phyloP scores from a whole-genome alignment of 768 basidiomycete species.

The Saitozyma sp. region DNA sequence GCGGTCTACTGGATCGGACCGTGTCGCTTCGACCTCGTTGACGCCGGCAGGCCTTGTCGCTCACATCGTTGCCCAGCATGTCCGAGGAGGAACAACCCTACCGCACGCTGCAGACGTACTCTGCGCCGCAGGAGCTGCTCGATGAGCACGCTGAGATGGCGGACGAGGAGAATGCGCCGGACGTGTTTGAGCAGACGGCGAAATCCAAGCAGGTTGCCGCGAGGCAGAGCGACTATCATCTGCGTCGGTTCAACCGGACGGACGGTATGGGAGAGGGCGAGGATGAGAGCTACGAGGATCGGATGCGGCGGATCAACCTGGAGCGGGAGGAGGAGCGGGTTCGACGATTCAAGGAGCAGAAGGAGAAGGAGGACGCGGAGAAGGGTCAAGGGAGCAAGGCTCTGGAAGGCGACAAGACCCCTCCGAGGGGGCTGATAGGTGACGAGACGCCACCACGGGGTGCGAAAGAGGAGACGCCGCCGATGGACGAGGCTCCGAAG shows the following conservation, averaged over 20 bases:
- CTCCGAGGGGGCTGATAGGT: conserved; percentile 70
- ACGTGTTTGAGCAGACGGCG: conserved; percentile 74
- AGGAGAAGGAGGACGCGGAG: conserved; percentile 72
- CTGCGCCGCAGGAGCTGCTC: conserved; percentile 87
- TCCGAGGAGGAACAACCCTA: conserved; percentile 31
- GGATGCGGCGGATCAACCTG: conserved; percentile 84
- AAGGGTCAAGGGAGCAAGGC: conserved; percentile 62
- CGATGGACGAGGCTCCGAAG: conserved; percentile 50
- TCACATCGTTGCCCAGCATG: conserved; percentile 8
- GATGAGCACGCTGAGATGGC: conserved; percentile 91
- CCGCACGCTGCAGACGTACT: conserved; percentile 71
- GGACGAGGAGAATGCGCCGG: conserved; percentile 77
- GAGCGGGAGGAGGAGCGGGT: conserved; percentile 92
- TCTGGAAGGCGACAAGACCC: conserved; percentile 83
- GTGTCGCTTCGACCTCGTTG: too few relatives aligned
- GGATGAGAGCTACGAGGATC: conserved; percentile 85
- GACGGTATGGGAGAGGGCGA: conserved; percentile 66
- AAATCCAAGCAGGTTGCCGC: conserved; percentile 89
- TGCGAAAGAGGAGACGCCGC: conserved; percentile 53
- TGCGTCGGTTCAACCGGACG: conserved; percentile 80
- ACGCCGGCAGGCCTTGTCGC: too few relatives aligned
- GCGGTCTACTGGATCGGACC: too few relatives aligned
- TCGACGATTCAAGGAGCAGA: conserved; percentile 79
- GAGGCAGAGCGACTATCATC: conserved; percentile 92
- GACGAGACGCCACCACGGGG: conserved; percentile 43